Percentiles rank a stretch among this genome's conserved stretches.
phyloP scores from a whole-genome alignment of 805 yeast species.

The Candida ipomoeae region DNA sequence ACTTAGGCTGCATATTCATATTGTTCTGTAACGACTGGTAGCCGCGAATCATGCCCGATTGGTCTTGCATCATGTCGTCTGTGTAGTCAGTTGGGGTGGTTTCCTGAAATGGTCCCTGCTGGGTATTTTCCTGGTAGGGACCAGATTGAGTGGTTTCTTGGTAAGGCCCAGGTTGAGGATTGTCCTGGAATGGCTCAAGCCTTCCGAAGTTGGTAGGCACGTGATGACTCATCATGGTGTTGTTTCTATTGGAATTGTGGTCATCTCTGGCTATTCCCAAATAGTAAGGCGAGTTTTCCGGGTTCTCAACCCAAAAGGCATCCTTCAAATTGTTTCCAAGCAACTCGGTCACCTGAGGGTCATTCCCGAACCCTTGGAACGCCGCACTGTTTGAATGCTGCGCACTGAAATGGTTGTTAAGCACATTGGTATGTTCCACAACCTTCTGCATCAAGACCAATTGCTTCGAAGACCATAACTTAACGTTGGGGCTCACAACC shows the following conservation, averaged over 20 bases:
- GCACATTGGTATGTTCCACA: constrained; percentile 24
- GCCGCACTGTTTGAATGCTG: constrained; percentile 1
- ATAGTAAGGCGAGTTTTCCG: constrained; percentile 11
- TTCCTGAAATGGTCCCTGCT: background rate
- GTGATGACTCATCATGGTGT: background rate
- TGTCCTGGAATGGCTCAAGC: background rate
- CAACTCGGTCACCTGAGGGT: constrained; percentile 29
- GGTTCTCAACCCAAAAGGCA: constrained; percentile 49
- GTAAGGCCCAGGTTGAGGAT: background rate
- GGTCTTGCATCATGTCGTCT: background rate
- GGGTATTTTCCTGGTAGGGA: no score
- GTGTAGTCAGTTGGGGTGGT: background rate
- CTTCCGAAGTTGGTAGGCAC: background rate
- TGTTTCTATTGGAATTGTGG: background rate
- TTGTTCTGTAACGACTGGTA: background rate
- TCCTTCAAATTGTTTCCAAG: constrained; percentile 42
- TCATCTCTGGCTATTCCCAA: constrained; percentile 8
- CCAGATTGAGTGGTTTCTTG: no score
- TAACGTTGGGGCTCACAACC: constrained; percentile 15
- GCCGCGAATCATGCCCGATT: background rate
- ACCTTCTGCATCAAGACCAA: constrained; percentile 29
- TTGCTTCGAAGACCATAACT: constrained; percentile 35
- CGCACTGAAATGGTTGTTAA: constrained; percentile 11
- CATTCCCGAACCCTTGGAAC: constrained; percentile 11
- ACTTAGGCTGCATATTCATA: background rate